Base-by-base conservation (phyloP, 2,329 filamentous ascomycete species). In the Cladorrhinum sp. region DNA sequence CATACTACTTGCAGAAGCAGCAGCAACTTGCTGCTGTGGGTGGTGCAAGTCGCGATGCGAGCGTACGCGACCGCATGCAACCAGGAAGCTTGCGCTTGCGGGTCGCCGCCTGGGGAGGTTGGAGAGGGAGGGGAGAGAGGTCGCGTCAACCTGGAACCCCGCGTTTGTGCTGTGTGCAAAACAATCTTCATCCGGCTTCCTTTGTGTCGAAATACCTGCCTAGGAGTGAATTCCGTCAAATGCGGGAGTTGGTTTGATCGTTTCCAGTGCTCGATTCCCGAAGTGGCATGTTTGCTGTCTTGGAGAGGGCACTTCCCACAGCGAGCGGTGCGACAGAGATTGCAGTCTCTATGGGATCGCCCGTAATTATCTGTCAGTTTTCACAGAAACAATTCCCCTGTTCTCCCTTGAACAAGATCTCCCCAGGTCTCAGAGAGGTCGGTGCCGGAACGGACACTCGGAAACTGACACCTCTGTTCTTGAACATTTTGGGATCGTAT, bases 21-120 rank as follows among this genome's bases (percentile, higher is more conserved):
- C 36, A 46, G 18, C 42, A 21, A 46, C 42, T 10, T 10, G 33
- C 12, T 46, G 42, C 42, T 46, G 42, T 53, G 21, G 21, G 42
- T 53, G 21, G 21, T 48, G 46, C 33, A 55, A 39, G 56, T 52
- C 51, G 52, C 55, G 51, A 46, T 33, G 56, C 23, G 33, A 36
- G 51, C 51, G n/a, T 46, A 46, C 42, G 42, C 42, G 42, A 46
- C 42, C 42, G 33, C 14, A 46, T 46, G 42, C 42, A 16, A 4
- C 42, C 18, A 46, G 42, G 36, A 46, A 46, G 42, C 9, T 3
- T 12, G 33, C 33, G 14, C 42, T 46, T 46, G 42, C 42, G 18
- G n/a, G 42, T 21, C 10, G 42, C 42, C 42, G 42, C 42, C 42
- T n/a, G 12, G 7, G 7, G 6, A 14, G 36, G 14, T n/a, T n/a